Percentiles rank a stretch among this genome's conserved stretches.
Evolutionary conservation across 2,329 filamentous ascomycete genomes (phyloP).

Genomic region (Myriosclerotinia scirpicola): DNA sequence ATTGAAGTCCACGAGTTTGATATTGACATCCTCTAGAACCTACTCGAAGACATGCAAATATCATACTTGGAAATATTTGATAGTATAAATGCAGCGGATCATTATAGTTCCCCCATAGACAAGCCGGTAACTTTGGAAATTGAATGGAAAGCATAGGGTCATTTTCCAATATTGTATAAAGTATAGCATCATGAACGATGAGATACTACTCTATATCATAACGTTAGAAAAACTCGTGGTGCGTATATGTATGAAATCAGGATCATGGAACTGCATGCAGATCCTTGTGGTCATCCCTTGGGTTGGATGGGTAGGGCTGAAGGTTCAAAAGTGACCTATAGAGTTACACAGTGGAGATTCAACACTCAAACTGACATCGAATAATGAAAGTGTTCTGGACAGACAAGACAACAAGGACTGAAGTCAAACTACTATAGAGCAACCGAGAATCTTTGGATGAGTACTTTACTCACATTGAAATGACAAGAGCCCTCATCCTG

Average conservation of each 20-base stretch:
- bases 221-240: too few species aligned
- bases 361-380: background rate
- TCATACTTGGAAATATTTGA: background rate
- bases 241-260: too few species aligned
- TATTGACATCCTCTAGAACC: background rate
- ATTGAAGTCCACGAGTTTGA: background rate
- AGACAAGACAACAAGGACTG: background rate
- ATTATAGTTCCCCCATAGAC: background rate
- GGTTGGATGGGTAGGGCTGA: too few species aligned
- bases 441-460: background rate
- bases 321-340: background rate
- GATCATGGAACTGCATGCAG: too few species aligned
- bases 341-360: background rate
- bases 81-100: background rate
- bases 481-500: background rate
- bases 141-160: background rate
- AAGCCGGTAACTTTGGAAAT: background rate
- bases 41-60: background rate
- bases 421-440: background rate
- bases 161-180: background rate
- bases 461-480: background rate
- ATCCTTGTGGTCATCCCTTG: too few species aligned
- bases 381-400: background rate
- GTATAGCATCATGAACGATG: background rate
- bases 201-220: too few species aligned